Percentiles rank a stretch among this genome's conserved stretches.
Conservation (phyloP, 2,329 filamentous ascomycete genomes). For the Claviceps monticola region DNA sequence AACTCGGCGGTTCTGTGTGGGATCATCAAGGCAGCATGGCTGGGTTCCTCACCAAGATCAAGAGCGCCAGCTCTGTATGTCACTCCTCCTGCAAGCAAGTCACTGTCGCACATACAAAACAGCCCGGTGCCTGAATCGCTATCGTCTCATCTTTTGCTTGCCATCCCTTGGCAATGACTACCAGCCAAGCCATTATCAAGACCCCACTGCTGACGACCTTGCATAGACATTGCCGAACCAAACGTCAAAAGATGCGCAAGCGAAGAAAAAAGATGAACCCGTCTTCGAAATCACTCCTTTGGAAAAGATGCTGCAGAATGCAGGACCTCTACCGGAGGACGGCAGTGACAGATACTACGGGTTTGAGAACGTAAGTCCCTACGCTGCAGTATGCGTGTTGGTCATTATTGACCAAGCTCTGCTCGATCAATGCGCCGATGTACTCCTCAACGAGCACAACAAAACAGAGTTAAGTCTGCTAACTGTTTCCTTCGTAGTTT, state of each 20-base stretch:
- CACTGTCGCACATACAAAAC: not conserved
- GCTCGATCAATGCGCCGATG: not conserved
- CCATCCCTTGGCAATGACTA: not conserved
- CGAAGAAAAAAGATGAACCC: slow-evolving; percentile 44
- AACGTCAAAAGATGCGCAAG: slow-evolving; percentile 30
- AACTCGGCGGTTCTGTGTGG: not conserved
- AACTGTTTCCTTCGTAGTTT: slow-evolving; percentile 44
- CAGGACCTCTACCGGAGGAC: slow-evolving; percentile 68
- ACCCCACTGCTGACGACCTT: slow-evolving; percentile 18
- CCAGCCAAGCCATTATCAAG: slow-evolving; percentile 7
- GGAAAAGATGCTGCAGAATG: slow-evolving; percentile 66
- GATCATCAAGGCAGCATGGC: slow-evolving; percentile 28
- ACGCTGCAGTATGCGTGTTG: not conserved
- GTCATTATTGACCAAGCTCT: not conserved
- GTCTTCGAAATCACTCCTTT: slow-evolving; percentile 46
- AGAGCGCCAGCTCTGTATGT: slow-evolving; percentile 41
- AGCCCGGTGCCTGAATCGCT: not conserved
- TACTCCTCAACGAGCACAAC: not conserved
- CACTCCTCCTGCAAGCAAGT: not conserved
- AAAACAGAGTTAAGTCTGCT: not conserved
- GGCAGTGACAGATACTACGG: slow-evolving; percentile 98
- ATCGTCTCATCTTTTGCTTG: not conserved
- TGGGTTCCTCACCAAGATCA: slow-evolving; percentile 46
- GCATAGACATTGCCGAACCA: slow-evolving; percentile 29
- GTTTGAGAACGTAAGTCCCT: slow-evolving; percentile 75